A percentile compares a stretch with the other conserved stretches of the same genome.
Conservation (phyloP, 2,329 filamentous ascomycete species). For the Scedosporium apiospermum region DNA sequence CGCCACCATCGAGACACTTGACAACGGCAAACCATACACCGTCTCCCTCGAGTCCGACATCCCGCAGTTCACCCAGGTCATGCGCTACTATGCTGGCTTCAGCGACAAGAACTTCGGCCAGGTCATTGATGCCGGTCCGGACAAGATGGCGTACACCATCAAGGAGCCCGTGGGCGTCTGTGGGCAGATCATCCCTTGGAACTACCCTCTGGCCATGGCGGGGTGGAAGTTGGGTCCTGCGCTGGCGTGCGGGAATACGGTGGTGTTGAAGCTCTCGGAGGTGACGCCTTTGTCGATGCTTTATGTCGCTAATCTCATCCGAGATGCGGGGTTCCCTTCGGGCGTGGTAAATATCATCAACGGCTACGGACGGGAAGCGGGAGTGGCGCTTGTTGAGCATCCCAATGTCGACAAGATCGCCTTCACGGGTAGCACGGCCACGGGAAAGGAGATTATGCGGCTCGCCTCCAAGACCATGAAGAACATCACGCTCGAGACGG, state of each 20-base stretch:
- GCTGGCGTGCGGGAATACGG: slow-evolving; percentile 46
- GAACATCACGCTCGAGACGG: slow-evolving; percentile 50
- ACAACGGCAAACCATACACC: slow-evolving; percentile 70
- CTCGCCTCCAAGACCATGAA: slow-evolving; percentile 51
- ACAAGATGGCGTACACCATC: slow-evolving; percentile 68
- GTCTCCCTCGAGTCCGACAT: slow-evolving; percentile 58
- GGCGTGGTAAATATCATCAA: slow-evolving; percentile 66
- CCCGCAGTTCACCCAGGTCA: slow-evolving; percentile 32
- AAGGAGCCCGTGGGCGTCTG: slow-evolving; percentile 72
- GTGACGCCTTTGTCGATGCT: slow-evolving; percentile 52
- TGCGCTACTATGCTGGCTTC: slow-evolving; percentile 71
- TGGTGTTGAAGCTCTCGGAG: slow-evolving; percentile 51
- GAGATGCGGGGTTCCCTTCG: slow-evolving; percentile 62
- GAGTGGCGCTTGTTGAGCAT: slow-evolving; percentile 55
- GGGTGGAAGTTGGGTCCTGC: slow-evolving; percentile 47
- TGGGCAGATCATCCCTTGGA: slow-evolving; percentile 72
- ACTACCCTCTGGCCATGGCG: slow-evolving; percentile 69
- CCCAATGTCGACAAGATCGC: slow-evolving; percentile 59
- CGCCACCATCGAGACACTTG: slow-evolving; percentile 57
- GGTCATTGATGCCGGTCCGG: slow-evolving; percentile 61
- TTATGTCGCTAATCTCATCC: slow-evolving; percentile 53
- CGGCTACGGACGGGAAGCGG: slow-evolving; percentile 53
- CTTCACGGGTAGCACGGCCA: slow-evolving; percentile 62
- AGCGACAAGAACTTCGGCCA: slow-evolving; percentile 73
- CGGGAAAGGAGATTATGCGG: slow-evolving; percentile 62